Conservation (phyloP, 2,329 filamentous ascomycete species). For the Madurella fahalii region DNA sequence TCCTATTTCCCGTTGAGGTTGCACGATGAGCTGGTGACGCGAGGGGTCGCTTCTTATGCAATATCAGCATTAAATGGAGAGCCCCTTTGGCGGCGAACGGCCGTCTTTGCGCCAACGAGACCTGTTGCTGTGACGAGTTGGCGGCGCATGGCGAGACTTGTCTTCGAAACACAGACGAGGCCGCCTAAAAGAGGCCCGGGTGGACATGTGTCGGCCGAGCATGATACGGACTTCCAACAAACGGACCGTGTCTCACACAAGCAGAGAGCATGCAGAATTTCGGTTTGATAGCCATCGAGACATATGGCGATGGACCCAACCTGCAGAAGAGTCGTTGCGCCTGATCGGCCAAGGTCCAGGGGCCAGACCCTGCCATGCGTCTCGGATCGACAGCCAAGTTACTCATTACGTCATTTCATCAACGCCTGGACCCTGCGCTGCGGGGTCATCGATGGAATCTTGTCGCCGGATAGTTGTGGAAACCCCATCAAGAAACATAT, state of each 20-base stretch:
- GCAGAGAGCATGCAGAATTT: no score
- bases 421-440: background rate
- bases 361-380: background rate
- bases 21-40: no score
- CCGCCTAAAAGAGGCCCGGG: background rate
- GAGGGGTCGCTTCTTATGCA: background rate
- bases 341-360: background rate
- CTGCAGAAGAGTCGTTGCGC: no score
- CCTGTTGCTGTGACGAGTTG: background rate
- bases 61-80: background rate
- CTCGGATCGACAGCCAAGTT: background rate
- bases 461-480: background rate
- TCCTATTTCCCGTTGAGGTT: background rate
- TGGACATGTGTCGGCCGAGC: background rate
- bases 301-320: no score
- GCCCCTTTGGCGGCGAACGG: no score
- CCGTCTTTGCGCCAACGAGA: no score
- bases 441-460: background rate
- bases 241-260: background rate
- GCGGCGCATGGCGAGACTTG: background rate
- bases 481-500: background rate
- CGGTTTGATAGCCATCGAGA: no score
- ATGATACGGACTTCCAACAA: background rate
- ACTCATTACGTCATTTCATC: background rate
- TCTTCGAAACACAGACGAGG: background rate